Evolutionary conservation across 2,329 filamentous ascomycete genomes (phyloP).

Genomic region (Xylariaceae sp.): DNA sequence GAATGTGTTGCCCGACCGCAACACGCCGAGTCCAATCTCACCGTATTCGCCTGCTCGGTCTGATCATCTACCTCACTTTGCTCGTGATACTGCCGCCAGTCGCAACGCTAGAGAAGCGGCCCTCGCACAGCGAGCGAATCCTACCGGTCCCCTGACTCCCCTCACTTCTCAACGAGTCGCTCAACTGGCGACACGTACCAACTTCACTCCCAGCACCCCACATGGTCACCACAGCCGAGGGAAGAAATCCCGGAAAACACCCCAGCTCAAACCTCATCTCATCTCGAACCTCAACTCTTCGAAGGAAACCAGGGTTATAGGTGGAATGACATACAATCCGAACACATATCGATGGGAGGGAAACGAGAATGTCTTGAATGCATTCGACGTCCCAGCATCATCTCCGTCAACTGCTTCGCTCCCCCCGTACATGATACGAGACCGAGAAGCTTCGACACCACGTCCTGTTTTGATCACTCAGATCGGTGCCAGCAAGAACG

Average conservation of each 20-base stretch:
- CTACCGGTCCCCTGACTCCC: slow-evolving; percentile 48
- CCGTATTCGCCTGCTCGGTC: slow-evolving; percentile 54
- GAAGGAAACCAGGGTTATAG: slow-evolving; percentile 77
- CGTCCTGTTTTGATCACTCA: slow-evolving; percentile 84
- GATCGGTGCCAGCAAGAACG: slow-evolving; percentile 76
- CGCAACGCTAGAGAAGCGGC: slow-evolving; percentile 60
- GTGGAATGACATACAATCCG: slow-evolving; percentile 96
- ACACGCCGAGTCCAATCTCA: slow-evolving; percentile 48
- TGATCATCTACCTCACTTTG: slow-evolving; percentile 57
- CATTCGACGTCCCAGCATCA: slow-evolving; percentile 65
- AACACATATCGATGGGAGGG: slow-evolving; percentile 87
- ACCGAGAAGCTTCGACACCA: slow-evolving; percentile 57
- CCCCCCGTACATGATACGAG: slow-evolving; percentile 39
- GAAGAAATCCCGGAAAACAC: slow-evolving; percentile 54
- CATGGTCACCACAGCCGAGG: slow-evolving; percentile 40
- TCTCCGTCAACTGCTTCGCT: slow-evolving; percentile 50
- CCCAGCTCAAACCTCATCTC: slow-evolving; percentile 73
- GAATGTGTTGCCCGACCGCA: slow-evolving; percentile 49
- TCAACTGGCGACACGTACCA: slow-evolving; percentile 47
- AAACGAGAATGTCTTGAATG: slow-evolving; percentile 79
- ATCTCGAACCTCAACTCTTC: slow-evolving; percentile 77
- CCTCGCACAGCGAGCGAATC: slow-evolving; percentile 55
- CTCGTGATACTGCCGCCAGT: slow-evolving; percentile 61
- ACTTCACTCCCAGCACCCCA: slow-evolving; percentile 41
- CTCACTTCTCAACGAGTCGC: slow-evolving; percentile 51